A percentile compares a stretch with the other conserved stretches of the same genome.
Conservation (phyloP, 148 eudicot species). For the Silene latifolia region DNA sequence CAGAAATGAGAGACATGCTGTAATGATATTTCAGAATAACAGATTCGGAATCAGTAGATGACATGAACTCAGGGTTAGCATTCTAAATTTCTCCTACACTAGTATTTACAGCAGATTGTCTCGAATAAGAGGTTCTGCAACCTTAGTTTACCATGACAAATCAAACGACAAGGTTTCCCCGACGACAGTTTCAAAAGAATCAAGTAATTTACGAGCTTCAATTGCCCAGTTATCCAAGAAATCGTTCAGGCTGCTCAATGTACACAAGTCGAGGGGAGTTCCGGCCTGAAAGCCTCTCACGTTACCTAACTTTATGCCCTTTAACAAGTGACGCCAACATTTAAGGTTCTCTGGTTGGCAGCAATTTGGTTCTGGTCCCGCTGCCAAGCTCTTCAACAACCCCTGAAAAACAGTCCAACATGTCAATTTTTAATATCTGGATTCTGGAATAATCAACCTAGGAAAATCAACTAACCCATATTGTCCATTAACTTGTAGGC, state of each 20-base stretch:
- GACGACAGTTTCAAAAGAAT: constrained; percentile 4
- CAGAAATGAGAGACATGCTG: background rate
- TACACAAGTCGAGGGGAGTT: constrained; percentile 2
- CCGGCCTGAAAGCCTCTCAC: constrained; percentile 15
- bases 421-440: background rate
- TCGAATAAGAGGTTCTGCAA: background rate
- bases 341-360: constrained; percentile 9
- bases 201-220: constrained; percentile 9
- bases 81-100: background rate
- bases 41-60: background rate
- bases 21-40: background rate
- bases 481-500: background rate
- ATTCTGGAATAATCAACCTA: background rate
- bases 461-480: background rate
- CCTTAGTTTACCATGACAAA: constrained; percentile 19
- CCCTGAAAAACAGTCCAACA: constrained; percentile 9
- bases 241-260: constrained; percentile 13
- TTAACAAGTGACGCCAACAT: constrained; percentile 26
- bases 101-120: background rate
- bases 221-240: constrained; percentile 21
- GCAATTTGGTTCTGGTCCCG: constrained; percentile 7
- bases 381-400: constrained; percentile 14
- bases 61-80: background rate
- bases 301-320: constrained; percentile 10
- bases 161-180: constrained; percentile 16